A percentile compares a stretch with the other conserved stretches of the same genome.
These are phyloP conservation scores for Populus euphratica DNA, from an alignment of 345 rosid genomes.

Conservation along the genomic window DNA sequence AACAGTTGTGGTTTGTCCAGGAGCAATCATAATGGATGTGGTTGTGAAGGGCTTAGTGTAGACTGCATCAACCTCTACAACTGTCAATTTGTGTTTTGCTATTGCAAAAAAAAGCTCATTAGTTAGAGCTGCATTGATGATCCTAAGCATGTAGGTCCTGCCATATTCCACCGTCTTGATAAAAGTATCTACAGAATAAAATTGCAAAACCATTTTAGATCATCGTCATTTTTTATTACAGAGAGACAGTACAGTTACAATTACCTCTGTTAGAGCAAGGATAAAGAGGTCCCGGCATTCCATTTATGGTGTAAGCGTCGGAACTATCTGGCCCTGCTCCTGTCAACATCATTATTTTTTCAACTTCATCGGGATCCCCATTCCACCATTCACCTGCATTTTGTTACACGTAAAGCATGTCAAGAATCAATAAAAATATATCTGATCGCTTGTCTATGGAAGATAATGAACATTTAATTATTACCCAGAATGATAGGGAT, in stretches of 20 bases:
- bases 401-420: neutral
- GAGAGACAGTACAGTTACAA: neutral
- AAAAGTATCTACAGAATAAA: neutral
- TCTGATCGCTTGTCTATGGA: neutral
- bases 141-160: neutral
- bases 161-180: neutral
- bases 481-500: constrained; percentile 60
- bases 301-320: constrained; percentile 61
- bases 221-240: neutral
- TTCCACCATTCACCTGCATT: constrained; percentile 72
- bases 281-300: constrained; percentile 65
- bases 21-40: neutral
- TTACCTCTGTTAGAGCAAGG: constrained; percentile 60
- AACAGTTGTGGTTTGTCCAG: neutral
- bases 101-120: neutral
- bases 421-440: neutral
- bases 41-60: neutral
- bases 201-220: no score
- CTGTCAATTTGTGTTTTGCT: neutral
- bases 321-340: constrained; percentile 52
- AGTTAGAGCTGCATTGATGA: neutral
- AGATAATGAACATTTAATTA: neutral
- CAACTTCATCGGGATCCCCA: constrained; percentile 45
- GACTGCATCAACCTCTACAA: neutral
- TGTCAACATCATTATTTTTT: constrained; percentile 36